Conservation (phyloP, 2,329 filamentous ascomycete genomes). For the Calcarisporium arbuscula region DNA sequence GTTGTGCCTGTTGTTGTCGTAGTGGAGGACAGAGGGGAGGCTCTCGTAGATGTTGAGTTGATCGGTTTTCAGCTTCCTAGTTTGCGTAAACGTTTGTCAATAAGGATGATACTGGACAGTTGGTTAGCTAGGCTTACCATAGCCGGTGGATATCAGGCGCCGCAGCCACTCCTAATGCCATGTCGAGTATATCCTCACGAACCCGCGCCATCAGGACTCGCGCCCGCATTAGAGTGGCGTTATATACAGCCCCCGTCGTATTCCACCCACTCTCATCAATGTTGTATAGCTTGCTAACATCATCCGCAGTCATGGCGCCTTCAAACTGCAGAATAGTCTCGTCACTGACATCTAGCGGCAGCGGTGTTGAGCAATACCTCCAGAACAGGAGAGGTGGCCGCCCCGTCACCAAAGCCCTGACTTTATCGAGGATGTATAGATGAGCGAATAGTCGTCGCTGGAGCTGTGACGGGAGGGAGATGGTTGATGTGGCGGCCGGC, state of each 20-base stretch:
- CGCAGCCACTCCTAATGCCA: conserved; percentile 35
- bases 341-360: conserved; percentile 9
- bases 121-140: too few relatives aligned
- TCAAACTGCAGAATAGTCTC: conserved; percentile 1
- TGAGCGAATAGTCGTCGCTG: conserved; percentile 8
- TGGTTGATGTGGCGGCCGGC: conserved; percentile 14
- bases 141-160: too few relatives aligned
- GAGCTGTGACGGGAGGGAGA: conserved; percentile 6
- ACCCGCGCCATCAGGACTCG: conserved; percentile 7
- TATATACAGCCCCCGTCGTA: conserved; percentile 5
- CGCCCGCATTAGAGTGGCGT: conserved; percentile 6
- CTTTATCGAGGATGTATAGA: conserved; percentile 8
- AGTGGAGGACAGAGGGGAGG: too few relatives aligned
- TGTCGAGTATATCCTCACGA: conserved; percentile 7
- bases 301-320: too few relatives aligned
- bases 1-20: too few relatives aligned
- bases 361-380: conserved; percentile 7
- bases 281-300: conserved; percentile 16
- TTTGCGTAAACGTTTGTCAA: too few relatives aligned
- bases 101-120: too few relatives aligned
- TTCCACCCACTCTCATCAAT: conserved; percentile 10
- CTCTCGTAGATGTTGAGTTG: too few relatives aligned
- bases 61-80: too few relatives aligned
- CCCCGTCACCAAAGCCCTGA: conserved; percentile 5
- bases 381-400: conserved; percentile 7